Evolutionary conservation across 1,139 yeast species (phyloP).

Genomic region (Lodderomyces jiufengensis): DNA sequence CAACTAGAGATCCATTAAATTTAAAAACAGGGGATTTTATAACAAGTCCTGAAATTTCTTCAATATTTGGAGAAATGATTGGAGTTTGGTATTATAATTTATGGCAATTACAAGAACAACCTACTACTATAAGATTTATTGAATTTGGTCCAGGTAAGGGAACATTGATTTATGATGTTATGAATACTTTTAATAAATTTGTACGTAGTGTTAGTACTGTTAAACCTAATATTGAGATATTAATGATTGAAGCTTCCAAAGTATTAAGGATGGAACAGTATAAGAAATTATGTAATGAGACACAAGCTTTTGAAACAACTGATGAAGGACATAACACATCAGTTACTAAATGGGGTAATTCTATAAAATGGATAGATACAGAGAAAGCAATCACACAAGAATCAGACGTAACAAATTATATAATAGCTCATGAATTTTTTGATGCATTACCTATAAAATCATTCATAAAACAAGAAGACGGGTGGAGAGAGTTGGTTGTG

Average conservation of each 20-base stretch:
- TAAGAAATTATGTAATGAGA: slow-evolving; percentile 42
- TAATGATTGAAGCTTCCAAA: slow-evolving; percentile 71
- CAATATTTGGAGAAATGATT: slow-evolving; percentile 82
- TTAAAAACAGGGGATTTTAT: slow-evolving; percentile 64
- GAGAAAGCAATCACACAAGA: slow-evolving; percentile 48
- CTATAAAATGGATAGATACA: slow-evolving; percentile 66
- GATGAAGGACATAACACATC: slow-evolving; percentile 36
- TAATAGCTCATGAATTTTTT: slow-evolving; percentile 82
- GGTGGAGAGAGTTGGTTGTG: slow-evolving; percentile 79
- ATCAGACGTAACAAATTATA: slow-evolving; percentile 49
- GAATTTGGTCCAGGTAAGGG: slow-evolving; percentile 91
- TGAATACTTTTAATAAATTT: slow-evolving; percentile 47
- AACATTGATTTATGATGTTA: slow-evolving; percentile 66
- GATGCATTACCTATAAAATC: slow-evolving; percentile 82
- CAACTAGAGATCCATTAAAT: slow-evolving; percentile 73
- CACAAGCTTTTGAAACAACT: slow-evolving; percentile 17
- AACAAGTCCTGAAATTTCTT: slow-evolving; percentile 85
- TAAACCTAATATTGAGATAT: slow-evolving; percentile 37
- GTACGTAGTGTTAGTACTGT: slow-evolving; percentile 21
- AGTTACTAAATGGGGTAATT: slow-evolving; percentile 51
- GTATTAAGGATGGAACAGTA: slow-evolving; percentile 60
- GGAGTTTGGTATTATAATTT: slow-evolving; percentile 69
- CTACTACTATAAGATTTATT: slow-evolving; percentile 46
- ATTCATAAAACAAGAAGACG: slow-evolving; percentile 56
- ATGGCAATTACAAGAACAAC: slow-evolving; percentile 54